Percentiles rank a stretch among this genome's conserved stretches.
These are phyloP conservation scores for Golubevia sp. DNA, from an alignment of 1,284 basidiomycete genomes.

Conservation along the genomic window DNA sequence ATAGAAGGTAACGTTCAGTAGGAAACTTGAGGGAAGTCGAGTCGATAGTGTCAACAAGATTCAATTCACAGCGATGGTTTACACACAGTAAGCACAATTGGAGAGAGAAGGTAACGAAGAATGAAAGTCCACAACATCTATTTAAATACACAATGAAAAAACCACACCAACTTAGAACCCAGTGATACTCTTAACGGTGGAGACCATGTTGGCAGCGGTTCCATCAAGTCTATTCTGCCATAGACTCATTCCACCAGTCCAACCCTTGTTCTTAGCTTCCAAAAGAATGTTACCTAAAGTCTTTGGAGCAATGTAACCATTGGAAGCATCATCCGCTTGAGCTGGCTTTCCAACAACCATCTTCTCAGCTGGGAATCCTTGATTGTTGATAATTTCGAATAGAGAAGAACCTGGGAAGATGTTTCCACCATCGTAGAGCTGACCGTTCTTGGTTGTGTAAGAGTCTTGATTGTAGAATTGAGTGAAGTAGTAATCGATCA, in stretches of 20 bases:
- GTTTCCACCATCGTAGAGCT: slow-evolving; percentile 67
- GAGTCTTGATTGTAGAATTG: slow-evolving; percentile 40
- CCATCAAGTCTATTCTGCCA: slow-evolving; percentile 20
- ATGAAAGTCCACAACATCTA: no score
- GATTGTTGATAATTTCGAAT: slow-evolving; percentile 70
- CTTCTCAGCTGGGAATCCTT: slow-evolving; percentile 66
- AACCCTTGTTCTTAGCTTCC: slow-evolving; percentile 68
- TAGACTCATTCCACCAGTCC: slow-evolving; percentile 67
- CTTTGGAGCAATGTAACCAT: slow-evolving; percentile 68
- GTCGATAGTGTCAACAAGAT: no score
- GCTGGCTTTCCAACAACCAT: slow-evolving; percentile 72
- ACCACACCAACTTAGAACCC: neutral
- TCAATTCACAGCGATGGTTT: no score
- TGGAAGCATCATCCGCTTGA: slow-evolving; percentile 66
- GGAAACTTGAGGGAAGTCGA: no score
- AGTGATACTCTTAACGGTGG: neutral
- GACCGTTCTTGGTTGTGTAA: slow-evolving; percentile 51
- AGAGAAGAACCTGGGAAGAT: slow-evolving; percentile 67
- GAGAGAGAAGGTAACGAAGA: no score
- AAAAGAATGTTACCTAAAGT: slow-evolving; percentile 68
- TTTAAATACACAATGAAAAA: no score
- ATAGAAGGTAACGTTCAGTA: no score
- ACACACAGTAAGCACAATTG: no score
- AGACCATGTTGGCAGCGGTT: neutral
- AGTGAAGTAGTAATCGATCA: slow-evolving; percentile 66